These are phyloP conservation scores for Clathrospora elynae DNA, from an alignment of 2,329 filamentous ascomycete species.

Conservation along the genomic window DNA sequence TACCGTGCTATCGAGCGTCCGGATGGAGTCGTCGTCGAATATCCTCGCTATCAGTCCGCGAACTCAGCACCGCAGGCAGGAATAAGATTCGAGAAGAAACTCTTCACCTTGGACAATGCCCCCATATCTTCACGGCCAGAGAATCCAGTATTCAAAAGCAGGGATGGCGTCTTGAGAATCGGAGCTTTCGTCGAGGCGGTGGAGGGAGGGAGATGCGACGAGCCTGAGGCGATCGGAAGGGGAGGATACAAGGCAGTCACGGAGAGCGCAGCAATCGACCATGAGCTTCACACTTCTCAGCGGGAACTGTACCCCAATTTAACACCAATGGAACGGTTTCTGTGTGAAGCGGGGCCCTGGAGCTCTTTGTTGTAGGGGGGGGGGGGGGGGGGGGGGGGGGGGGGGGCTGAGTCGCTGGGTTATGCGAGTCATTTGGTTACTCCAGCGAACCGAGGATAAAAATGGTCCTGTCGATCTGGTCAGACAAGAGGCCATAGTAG, in stretches of 20 bases:
- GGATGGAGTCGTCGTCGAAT: slow-evolving; percentile 26
- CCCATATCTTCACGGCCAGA: no score
- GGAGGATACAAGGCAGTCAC: slow-evolving; percentile 12
- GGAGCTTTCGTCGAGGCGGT: neutral
- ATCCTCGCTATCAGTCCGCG: slow-evolving; percentile 20
- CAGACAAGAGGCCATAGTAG: no score
- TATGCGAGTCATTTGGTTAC: neutral
- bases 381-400: neutral
- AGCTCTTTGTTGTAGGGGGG: neutral
- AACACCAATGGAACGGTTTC: slow-evolving; percentile 17
- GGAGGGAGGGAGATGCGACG: slow-evolving; percentile 5
- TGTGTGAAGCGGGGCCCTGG: slow-evolving; percentile 17
- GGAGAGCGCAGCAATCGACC: neutral
- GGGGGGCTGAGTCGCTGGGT: neutral
- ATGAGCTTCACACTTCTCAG: neutral
- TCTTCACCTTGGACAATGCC: neutral
- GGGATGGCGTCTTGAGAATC: neutral
- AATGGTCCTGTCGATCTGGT: no score
- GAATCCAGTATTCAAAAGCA: neutral
- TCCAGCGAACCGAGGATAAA: neutral
- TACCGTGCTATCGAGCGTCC: slow-evolving; percentile 20
- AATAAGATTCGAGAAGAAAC: slow-evolving; percentile 5
- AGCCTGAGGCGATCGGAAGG: neutral
- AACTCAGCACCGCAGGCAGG: neutral
- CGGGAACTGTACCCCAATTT: neutral